phyloP scores from a whole-genome alignment of 257 asterid species.

The Lycium barbarum region DNA sequence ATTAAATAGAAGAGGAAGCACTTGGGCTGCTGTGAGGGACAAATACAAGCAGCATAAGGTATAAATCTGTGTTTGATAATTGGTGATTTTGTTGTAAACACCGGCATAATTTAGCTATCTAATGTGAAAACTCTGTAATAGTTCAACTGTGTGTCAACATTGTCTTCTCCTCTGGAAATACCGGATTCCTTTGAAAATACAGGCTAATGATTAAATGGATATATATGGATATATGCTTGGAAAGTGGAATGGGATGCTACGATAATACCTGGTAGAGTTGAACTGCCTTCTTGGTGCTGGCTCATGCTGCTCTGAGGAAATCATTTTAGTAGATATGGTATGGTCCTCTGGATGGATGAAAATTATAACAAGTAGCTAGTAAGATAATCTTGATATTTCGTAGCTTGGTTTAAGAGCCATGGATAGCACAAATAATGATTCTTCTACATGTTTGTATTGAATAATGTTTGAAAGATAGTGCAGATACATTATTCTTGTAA shows the following conservation, averaged over 20 bases:
- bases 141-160: slow-evolving; percentile 74
- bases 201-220: background rate
- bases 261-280: background rate
- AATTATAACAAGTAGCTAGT: background rate
- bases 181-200: slow-evolving; percentile 51
- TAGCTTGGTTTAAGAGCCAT: background rate
- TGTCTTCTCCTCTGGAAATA: slow-evolving; percentile 57
- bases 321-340: background rate
- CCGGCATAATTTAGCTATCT: background rate
- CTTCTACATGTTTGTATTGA: background rate
- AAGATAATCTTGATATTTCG: background rate
- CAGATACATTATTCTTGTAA: background rate
- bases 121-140: slow-evolving; percentile 40
- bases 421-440: background rate
- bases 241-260: background rate
- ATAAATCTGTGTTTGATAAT: background rate
- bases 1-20: slow-evolving; percentile 53
- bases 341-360: background rate
- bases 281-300: background rate
- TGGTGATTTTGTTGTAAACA: background rate
- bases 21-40: slow-evolving; percentile 67
- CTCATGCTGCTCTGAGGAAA: background rate
- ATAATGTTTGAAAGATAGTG: background rate
- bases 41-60: slow-evolving; percentile 86
- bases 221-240: background rate